These are phyloP conservation scores for Xenoacremonium recifei DNA, from an alignment of 2,329 filamentous ascomycete genomes.

Conservation along the genomic window DNA sequence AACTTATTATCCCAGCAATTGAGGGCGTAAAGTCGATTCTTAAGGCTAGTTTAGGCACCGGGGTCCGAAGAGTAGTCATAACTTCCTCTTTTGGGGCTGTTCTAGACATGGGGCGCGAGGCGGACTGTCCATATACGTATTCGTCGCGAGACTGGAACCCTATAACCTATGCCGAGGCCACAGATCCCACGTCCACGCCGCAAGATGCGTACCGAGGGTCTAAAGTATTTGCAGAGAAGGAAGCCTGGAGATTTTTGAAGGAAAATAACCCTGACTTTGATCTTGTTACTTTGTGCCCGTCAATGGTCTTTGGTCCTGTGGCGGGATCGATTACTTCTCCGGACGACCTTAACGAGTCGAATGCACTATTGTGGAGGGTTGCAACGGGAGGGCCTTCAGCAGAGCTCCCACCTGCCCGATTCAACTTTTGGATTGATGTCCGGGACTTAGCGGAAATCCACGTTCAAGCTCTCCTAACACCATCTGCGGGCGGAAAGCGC, in stretches of 20 bases:
- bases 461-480: conserved; percentile 2
- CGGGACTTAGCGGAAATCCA: conserved; percentile 11
- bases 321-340: neutral
- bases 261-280: conserved; percentile 7
- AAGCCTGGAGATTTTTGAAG: conserved; percentile 7
- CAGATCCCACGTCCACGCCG: conserved; percentile 3
- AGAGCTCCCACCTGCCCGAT: conserved; percentile 6
- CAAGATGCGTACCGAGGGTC: conserved; percentile 12
- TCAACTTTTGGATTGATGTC: conserved; percentile 13
- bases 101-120: conserved; percentile 6
- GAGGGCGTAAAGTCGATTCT: conserved; percentile 7
- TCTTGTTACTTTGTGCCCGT: conserved; percentile 9
- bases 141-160: conserved; percentile 13
- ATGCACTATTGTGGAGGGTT: conserved; percentile 7
- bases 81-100: conserved; percentile 10
- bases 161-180: conserved; percentile 5
- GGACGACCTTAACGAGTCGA: conserved; percentile 9
- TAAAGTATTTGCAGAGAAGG: conserved; percentile 8
- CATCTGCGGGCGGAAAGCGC: conserved; percentile 4
- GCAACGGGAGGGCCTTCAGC: neutral
- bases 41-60: conserved; percentile 3
- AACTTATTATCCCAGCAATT: conserved; percentile 8
- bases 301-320: conserved; percentile 10
- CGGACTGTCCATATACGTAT: conserved; percentile 5
- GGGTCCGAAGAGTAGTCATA: conserved; percentile 6